Evolutionary conservation across 2,329 filamentous ascomycete species (phyloP).

Genomic region (Diaporthe velutina): DNA sequence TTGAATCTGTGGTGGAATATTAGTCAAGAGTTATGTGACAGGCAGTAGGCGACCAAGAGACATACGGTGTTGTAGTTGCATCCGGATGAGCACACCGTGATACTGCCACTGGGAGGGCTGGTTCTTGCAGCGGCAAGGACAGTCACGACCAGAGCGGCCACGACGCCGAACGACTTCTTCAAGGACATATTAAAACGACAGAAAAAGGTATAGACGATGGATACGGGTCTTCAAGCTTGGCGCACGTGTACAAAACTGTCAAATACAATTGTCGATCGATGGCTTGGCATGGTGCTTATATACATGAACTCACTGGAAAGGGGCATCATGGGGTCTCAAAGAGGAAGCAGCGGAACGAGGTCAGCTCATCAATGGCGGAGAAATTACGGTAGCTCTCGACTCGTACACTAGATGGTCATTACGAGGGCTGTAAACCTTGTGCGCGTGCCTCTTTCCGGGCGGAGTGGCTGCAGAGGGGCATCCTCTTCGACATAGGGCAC

Average conservation of each 20-base stretch:
- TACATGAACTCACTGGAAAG: slow-evolving; percentile 6
- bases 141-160: slow-evolving; percentile 35
- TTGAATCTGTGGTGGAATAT: slow-evolving; percentile 31
- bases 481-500: background rate
- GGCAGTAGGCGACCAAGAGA: background rate
- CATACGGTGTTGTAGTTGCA: slow-evolving; percentile 38
- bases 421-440: background rate
- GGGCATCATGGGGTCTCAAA: background rate
- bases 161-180: slow-evolving; percentile 24
- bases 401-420: background rate
- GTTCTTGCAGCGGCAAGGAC: slow-evolving; percentile 34
- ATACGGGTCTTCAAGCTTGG: background rate
- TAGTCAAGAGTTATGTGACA: background rate
- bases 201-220: background rate
- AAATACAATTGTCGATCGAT: background rate
- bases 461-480: background rate
- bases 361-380: slow-evolving; percentile 10
- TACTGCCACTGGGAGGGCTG: slow-evolving; percentile 36
- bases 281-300: slow-evolving; percentile 34
- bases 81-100: slow-evolving; percentile 37
- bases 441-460: background rate
- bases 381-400: slow-evolving; percentile 4
- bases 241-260: background rate
- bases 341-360: background rate
- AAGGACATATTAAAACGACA: slow-evolving; percentile 28